Base-by-base conservation (phyloP, 2,329 filamentous ascomycete genomes). In the Cladophialophora chaetospira region DNA sequence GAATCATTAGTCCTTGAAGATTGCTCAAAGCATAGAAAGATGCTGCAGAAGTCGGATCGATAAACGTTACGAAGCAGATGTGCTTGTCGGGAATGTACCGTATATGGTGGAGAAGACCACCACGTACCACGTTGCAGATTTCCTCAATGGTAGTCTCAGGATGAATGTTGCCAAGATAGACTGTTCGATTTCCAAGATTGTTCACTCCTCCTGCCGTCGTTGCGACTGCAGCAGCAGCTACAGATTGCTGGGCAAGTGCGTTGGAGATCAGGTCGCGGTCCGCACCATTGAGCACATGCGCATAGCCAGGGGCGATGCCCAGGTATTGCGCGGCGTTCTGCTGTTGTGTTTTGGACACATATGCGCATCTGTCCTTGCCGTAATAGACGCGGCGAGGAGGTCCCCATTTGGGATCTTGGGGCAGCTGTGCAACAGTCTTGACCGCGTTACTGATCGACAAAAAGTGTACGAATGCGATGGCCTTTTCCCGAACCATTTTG, bases 41-140 rank as follows among this genome's bases (percentile, higher is more conserved):
- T 36, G 94, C 94, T 21, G 94, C 94, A 3, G 94, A 95, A 21
- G 94, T 99, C 6, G 94, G 94, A 70, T 99, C 94, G 73, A 99
- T 97, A 76, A 99, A 99, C 1, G 94, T 99, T 55, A 99, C 94
- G 71, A 99, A 99, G 81, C 94, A 99, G 67, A 99, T 99, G 77
- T 99, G 94, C 84, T 99, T 99, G 79, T 99, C 94, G 5, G 94
- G 94, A 67, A 99, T 99, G 76, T 97, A 99, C 66, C 94, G 91
- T 73, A 99, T 96, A 74, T 99, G 94, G 74, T 99, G 94, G 67
- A 99, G 82, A 64, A 99, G 83, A 67, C 94, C 94, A 57, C 94
- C 94, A 63, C 94, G 86, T 50, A 99, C 94, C 55, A 99, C 94
- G 70, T 99, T 99, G 82, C 94, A 99, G 72, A 99, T 99, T 77